phyloP scores from a whole-genome alignment of 257 asterid species.

The Capsicum rhomboideum region DNA sequence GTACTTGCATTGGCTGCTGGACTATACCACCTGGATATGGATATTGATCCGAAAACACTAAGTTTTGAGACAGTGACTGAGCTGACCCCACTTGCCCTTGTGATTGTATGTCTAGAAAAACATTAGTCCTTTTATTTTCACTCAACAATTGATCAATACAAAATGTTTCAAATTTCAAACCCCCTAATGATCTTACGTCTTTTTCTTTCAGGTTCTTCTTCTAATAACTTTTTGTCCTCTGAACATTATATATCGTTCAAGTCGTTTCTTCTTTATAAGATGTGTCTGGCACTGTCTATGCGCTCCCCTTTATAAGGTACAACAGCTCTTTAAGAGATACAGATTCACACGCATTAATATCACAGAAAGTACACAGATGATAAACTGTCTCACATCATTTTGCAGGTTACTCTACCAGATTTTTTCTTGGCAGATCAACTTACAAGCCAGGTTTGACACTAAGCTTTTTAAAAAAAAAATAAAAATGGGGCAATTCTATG shows the following conservation, averaged over 20 bases:
- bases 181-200: not conserved
- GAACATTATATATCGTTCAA: constrained; percentile 64
- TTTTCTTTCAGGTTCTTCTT: constrained; percentile 42
- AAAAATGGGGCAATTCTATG: not conserved
- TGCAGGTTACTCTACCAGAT: constrained; percentile 65
- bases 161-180: not conserved
- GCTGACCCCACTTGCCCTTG: constrained; percentile 52
- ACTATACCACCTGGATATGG: constrained; percentile 67
- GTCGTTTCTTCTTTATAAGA: constrained; percentile 58
- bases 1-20: constrained; percentile 58
- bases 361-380: not conserved
- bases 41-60: constrained; percentile 46
- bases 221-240: constrained; percentile 54
- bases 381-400: not conserved
- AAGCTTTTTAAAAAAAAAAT: no score
- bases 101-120: constrained; percentile 34
- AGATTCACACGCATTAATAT: not conserved
- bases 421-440: constrained; percentile 90
- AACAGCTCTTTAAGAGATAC: not conserved
- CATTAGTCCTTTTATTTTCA: not conserved
- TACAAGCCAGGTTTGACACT: constrained; percentile 76
- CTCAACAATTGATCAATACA: not conserved
- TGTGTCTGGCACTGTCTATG: constrained; percentile 66
- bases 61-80: constrained; percentile 37
- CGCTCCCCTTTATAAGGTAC: constrained; percentile 88